Base-by-base conservation (phyloP, 345 rosid genomes). In the Moricandia moricandioides region DNA sequence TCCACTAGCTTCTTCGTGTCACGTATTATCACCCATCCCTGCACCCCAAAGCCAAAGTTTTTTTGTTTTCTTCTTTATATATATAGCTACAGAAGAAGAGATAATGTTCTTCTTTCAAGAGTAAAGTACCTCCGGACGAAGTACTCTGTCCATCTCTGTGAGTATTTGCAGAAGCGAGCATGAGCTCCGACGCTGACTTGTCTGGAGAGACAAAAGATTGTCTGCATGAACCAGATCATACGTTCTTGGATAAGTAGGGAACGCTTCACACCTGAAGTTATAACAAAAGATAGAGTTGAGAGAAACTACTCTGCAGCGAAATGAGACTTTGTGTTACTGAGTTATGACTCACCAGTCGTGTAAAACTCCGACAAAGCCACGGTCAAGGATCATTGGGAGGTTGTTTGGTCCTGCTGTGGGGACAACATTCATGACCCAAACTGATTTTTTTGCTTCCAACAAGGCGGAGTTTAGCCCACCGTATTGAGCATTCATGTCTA, bases 381-480 rank as follows among this genome's bases (percentile, higher is more conserved):
- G 85, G 83, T 96, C 98, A 51, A 90, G 87, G 68, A 96, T 91
- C 83, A 91, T 45, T 2, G 99, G 91, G 66, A 96, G 96, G 79
- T 84, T 83, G 83, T 96, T 92, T 54, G 85, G 86, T 72, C 94
- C 99, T 72, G 72, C 83, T 4, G 89, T 91, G 13, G 99, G 96
- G 58, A 96, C 96, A 47, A 88, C 97, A 57, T 96, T 96, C 99
- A 96, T 91, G 76, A 96, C 99, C 99, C 99, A 96, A 1, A 85
- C 91, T 14, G 91, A 89, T 81, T 92, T 96, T 52, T 90, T 89
- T 16, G 85, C 81, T 86, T 88, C 92, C 76, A 96, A 69, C 63
- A 96, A 70, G 10, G 97, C 98, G 70, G 97, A 81, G 78, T 89
- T 96, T 62, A 96, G 83, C 31, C 98, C 97, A 58, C 98, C 98